Base-by-base conservation (phyloP, 768 basidiomycete genomes). In the Hericium coralloides region DNA sequence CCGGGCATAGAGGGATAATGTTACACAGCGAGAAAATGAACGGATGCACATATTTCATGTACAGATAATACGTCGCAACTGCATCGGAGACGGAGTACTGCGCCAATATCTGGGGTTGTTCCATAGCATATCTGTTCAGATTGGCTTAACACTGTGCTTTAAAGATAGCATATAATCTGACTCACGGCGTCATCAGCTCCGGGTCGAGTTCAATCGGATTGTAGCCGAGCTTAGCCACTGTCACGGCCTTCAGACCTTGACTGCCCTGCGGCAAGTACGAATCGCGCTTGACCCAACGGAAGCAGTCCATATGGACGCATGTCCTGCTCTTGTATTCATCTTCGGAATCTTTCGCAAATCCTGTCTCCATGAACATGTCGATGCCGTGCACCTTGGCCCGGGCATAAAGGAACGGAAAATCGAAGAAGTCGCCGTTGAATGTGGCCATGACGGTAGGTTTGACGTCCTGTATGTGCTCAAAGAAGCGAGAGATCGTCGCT, bases 41-140 rank as follows among this genome's bases (percentile, higher is more conserved):
- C 0, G 97, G 97, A 67, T 98, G 95, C 10, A 99, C 95, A 65
- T 99, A 99, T 94, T 98, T 99, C 97, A 98, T 99, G 74, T 99
- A 98, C 38, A 99, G 80, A 70, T 98, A 98, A 70, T 99, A 98
- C 1, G 97, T 99, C n/a, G 97, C 95, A 10, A 98, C 97, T 0
- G 97, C 97, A 79, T 99, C 97, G 69, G 97, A 99, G 25, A 99
- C 97, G 64, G 97, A 98, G 72, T 99, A 99, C 66, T 95, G 92
- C 0, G 97, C 95, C 17, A 99, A 82, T 1, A 84, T 71, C 67
- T 98, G 95, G 0, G 97, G 97, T 63, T 95, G 92, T 66, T 98
- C 97, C 69, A 92, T 77, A 0, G 97, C 97, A 72, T 99, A 98
- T 37, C 95, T 98, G 41, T 49, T 12, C 20, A 9, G 8, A 18